Conservation (phyloP, 2,329 filamentous ascomycete species). For the Hymenoscyphus fraxineus region DNA sequence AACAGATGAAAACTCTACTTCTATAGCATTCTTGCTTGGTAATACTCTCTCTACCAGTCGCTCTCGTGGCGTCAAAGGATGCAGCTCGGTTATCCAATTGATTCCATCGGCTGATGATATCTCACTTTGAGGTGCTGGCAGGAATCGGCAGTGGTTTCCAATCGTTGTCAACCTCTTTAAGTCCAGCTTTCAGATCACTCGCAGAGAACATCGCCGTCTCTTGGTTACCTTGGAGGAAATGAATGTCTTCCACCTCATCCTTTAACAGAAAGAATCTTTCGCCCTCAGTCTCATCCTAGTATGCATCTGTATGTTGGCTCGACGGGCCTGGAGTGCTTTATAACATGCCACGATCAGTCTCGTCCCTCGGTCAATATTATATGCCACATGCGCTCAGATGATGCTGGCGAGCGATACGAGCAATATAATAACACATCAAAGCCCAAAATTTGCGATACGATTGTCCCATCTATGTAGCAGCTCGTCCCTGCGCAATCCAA, state of each 20-base stretch:
- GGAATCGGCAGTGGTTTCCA: background rate
- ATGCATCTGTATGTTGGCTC: background rate
- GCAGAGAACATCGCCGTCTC: background rate
- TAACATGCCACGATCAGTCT: background rate
- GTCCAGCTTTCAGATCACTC: background rate
- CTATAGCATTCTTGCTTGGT: background rate
- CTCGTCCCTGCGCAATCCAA: slow-evolving; percentile 19
- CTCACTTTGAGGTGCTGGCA: background rate
- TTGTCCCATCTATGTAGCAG: slow-evolving; percentile 19
- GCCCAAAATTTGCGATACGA: slow-evolving; percentile 14
- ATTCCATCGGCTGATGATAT: background rate
- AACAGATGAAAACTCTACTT: background rate
- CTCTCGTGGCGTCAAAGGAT: background rate
- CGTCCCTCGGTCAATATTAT: slow-evolving; percentile 10
- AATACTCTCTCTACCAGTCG: background rate
- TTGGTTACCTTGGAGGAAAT: background rate
- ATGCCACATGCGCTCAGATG: slow-evolving; percentile 16
- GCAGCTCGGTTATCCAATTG: background rate
- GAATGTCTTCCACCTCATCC: background rate
- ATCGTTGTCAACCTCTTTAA: background rate
- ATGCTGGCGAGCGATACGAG: slow-evolving; percentile 18
- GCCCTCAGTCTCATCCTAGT: background rate
- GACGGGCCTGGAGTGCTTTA: background rate
- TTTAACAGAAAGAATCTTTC: background rate
- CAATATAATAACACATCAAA: slow-evolving; percentile 13